Evolutionary conservation across 345 rosid genomes (phyloP).

Genomic region (Clarkia xantiana): DNA sequence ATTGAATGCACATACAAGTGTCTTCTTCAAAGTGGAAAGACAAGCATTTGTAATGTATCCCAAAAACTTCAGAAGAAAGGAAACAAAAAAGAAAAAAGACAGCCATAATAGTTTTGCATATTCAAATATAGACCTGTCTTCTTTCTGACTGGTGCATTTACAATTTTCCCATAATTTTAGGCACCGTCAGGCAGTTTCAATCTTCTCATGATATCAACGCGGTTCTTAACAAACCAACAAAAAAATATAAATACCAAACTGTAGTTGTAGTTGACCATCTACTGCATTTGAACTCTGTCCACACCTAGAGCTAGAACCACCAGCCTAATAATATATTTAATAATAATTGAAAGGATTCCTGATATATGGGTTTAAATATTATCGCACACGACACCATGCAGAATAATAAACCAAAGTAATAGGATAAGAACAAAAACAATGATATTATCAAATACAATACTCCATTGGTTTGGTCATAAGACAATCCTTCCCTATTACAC

Average conservation of each 20-base stretch:
- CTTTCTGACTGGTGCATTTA: constrained; percentile 1
- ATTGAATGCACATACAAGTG: too few species aligned
- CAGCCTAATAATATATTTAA: background rate
- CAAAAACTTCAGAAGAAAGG: too few species aligned
- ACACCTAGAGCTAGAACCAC: background rate
- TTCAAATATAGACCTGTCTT: background rate
- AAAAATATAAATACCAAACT: constrained; percentile 1
- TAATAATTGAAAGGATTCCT: constrained; percentile 5
- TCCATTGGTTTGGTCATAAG: constrained; percentile 27
- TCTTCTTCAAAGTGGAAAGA: too few species aligned
- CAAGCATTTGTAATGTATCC: too few species aligned
- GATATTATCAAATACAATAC: constrained; percentile 14
- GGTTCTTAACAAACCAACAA: constrained; percentile 5
- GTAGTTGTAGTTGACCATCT: constrained; percentile 6
- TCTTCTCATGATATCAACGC: constrained; percentile 4
- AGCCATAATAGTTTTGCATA: too few species aligned
- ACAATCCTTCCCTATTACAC: constrained; percentile 13
- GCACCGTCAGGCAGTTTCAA: constrained; percentile 1
- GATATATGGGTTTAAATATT: constrained; percentile 1
- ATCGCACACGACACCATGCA: constrained; percentile 7
- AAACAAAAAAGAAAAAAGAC: too few species aligned
- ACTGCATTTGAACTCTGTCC: background rate
- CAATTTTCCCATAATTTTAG: background rate
- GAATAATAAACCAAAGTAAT: constrained; percentile 3
- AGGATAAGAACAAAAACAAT: constrained; percentile 2